Percentiles rank a stretch among this genome's conserved stretches.
Conservation (phyloP, 2,329 filamentous ascomycete species). For the Cryphonectria radicalis region DNA sequence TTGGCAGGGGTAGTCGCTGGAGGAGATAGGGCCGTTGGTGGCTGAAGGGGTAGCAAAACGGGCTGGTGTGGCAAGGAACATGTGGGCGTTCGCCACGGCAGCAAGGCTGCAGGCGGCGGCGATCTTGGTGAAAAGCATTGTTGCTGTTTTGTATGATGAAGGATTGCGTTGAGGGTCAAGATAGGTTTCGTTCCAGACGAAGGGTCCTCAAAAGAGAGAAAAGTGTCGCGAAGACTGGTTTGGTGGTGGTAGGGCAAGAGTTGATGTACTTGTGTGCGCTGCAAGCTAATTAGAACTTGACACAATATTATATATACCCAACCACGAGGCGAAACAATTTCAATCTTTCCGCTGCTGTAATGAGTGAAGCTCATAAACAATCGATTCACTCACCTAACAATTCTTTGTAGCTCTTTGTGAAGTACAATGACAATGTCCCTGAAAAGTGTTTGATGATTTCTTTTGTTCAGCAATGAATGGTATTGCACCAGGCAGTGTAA, state of each 20-base stretch:
- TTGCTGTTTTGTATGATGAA: constrained; percentile 37
- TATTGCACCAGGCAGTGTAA: constrained; percentile 49
- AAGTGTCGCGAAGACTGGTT: constrained; percentile 32
- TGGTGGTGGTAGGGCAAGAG: constrained; percentile 30
- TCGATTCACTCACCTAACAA: constrained; percentile 18
- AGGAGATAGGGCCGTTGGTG: constrained; percentile 69
- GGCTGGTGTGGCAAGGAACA: constrained; percentile 70
- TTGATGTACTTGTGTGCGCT: constrained; percentile 6
- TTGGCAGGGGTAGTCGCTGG: constrained; percentile 85
- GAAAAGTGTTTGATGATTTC: constrained; percentile 33
- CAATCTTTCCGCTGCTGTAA: neutral
- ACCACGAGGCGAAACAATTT: neutral
- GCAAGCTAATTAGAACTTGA: constrained; percentile 20
- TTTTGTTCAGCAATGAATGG: constrained; percentile 39
- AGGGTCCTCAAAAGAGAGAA: constrained; percentile 30
- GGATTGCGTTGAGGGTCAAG: constrained; percentile 23
- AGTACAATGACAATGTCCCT: constrained; percentile 28
- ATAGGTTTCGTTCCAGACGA: constrained; percentile 47
- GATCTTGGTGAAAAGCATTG: constrained; percentile 55
- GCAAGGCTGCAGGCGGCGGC: constrained; percentile 59
- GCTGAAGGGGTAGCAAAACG: constrained; percentile 56
- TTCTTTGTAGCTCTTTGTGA: constrained; percentile 19
- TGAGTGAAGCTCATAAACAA: neutral
- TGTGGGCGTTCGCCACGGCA: constrained; percentile 70
- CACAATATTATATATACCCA: constrained; percentile 2